Base-by-base conservation (phyloP, 2,329 filamentous ascomycete genomes). In the Neurospora sp. region DNA sequence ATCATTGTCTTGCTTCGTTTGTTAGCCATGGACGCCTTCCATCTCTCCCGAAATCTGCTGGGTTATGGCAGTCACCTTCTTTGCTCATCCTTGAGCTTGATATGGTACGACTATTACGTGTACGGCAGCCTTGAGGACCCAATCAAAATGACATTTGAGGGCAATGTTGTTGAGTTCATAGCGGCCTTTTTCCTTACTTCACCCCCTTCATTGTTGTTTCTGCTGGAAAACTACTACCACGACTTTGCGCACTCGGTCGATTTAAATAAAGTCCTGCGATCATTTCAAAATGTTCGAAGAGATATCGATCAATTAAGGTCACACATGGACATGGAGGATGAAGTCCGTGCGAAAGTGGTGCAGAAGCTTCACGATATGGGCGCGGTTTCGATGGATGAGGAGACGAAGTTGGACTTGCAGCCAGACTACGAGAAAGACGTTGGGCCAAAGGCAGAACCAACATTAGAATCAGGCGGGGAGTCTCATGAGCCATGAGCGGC, bases 111-210 rank as follows among this genome's bases (percentile, higher is more conserved):
- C 3, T 1, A 1, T 11, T 8, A 8, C 19, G 2, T 52, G 5
- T 1, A 15, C 11, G 19, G 46, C 19, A 4, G 1, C 10, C 0
- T 0, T 0, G 0, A 0, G 3, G 1, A 12, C 10, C 43, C 19
- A 2, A 15, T 3, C 19, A 23, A 23, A 28, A 52, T 15, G 5
- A 10, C 11, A 1, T 57, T 57, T 8, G 6, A 8, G 10, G 46
- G 23, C 23, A 57, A 23, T 8, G 6, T 33, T 8, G 23, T 57
- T 15, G 23, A 33, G 6, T 17, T 57, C 0, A 3, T 57, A 28
- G 46, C 46, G 6, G 2, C 46, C 1, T 0, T 28, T 8, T 3
- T 57, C 23, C 17, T 1, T 3, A 57, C 46, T 28, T 33, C 23
- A 15, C 12, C 23, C 5, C 12, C 0, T 57, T 0, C 46, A 15